A percentile compares a stretch with the other conserved stretches of the same genome.
Conservation (phyloP, 2,329 filamentous ascomycete genomes). For the Fusarium acutatum region DNA sequence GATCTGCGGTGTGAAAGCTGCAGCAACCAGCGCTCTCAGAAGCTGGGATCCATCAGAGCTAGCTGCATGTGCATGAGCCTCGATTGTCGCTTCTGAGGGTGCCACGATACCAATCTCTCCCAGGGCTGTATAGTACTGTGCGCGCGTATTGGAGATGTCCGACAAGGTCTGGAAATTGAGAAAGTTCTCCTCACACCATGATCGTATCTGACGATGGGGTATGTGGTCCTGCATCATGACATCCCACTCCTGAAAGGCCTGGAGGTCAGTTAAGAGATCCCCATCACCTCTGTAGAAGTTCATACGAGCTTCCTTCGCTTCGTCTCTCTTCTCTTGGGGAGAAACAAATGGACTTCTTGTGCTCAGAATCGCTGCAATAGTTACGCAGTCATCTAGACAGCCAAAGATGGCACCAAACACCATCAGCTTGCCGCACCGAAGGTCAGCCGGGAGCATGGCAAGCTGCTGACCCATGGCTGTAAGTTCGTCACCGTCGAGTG, state of each 20-base stretch:
- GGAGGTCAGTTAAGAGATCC: constrained; percentile 86
- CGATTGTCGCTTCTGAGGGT: constrained; percentile 46
- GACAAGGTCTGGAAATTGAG: constrained; percentile 83
- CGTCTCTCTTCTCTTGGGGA: constrained; percentile 82
- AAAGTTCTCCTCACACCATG: constrained; percentile 87
- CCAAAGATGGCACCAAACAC: constrained; percentile 95
- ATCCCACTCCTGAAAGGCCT: constrained; percentile 85
- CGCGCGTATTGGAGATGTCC: constrained; percentile 87
- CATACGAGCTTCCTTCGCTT: constrained; percentile 78
- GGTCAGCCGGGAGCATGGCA: constrained; percentile 93
- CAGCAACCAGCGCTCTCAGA: constrained; percentile 75
- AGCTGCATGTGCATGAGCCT: constrained; percentile 32
- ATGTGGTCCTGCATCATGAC: constrained; percentile 67
- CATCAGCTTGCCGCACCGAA: constrained; percentile 93
- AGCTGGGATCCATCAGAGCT: constrained; percentile 54
- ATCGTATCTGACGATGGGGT: constrained; percentile 70
- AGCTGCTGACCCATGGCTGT: constrained; percentile 92
- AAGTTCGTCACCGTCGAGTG: constrained; percentile 83
- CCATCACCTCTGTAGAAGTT: constrained; percentile 81
- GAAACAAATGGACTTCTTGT: constrained; percentile 87
- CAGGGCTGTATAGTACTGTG: constrained; percentile 86
- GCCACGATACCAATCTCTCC: constrained; percentile 84
- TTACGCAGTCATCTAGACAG: constrained; percentile 87
- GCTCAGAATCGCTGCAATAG: constrained; percentile 91
- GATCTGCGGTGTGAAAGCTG: constrained; percentile 84